Conservation (phyloP, 306 rosid species). For the Pyrus betulifolia region DNA sequence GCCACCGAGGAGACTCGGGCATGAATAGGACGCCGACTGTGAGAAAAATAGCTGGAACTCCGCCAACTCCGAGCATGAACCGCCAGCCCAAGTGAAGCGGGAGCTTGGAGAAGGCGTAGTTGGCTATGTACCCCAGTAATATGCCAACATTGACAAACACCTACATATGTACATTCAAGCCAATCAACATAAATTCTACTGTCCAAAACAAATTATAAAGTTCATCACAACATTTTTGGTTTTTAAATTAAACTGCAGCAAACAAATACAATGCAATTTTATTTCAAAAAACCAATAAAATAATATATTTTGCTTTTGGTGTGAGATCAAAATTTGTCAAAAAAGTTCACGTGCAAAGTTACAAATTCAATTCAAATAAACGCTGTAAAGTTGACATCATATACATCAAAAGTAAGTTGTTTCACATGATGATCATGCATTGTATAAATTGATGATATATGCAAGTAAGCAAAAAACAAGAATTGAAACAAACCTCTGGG, state of each 20-base stretch:
- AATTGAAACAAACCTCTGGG: not conserved
- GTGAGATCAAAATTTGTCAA: not conserved
- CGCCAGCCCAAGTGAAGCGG: not conserved
- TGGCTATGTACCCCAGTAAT: not conserved
- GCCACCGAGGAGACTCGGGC: not conserved
- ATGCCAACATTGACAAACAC: not conserved
- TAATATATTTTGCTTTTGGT: too few relatives aligned
- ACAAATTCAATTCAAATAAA: not conserved
- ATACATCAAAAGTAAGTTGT: not conserved
- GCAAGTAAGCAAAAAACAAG: not conserved
- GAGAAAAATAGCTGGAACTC: not conserved
- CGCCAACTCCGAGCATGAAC: not conserved
- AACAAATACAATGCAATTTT: too few relatives aligned
- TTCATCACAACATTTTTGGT: not conserved
- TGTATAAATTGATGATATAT: not conserved
- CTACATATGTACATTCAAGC: not conserved
- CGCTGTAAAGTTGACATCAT: not conserved
- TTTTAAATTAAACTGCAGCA: too few relatives aligned
- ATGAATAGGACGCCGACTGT: not conserved
- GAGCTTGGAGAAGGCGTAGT: not conserved
- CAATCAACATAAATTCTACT: not conserved
- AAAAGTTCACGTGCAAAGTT: not conserved
- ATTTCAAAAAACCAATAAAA: too few relatives aligned
- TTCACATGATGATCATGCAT: not conserved
- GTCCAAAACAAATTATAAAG: not conserved